Base-by-base conservation (phyloP, 129 eudicot species). In the Flaveria trinervia region DNA sequence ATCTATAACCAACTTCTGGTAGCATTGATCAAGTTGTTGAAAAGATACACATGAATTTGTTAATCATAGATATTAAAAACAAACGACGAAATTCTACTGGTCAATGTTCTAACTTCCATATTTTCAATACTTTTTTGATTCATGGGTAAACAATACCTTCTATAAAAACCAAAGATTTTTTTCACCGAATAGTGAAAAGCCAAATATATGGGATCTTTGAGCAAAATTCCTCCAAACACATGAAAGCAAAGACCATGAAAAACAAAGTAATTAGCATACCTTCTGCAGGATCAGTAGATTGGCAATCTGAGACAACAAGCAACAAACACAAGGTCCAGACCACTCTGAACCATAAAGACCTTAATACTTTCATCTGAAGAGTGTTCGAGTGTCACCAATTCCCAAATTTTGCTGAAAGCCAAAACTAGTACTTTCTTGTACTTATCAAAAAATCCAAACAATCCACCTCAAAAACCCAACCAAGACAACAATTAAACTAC, bases 251-350 rank as follows among this genome's bases (percentile, higher is more conserved):
- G 2, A 68, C 3, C 70, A 60, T 45, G 23, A 5, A 66, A 54
- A 52, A 23, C 15, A 76, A 16, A 72, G 20, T 10, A 23, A 59
- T 25, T 14, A 70, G 56, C 17, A 52, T 77, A 91, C 97, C 97
- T 92, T 92, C 97, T 1, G 54, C 36, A 41, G 92, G 95, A 70
- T 85, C 79, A 17, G 95, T 89, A 56, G 66, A 12, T 74, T 89
- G 88, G 72, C 85, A 9, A 18, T 85, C 76, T 5, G 82, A 83
- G 68, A 76, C 75, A 28, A 77, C 75, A 65, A 85, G 79, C 86
- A 89, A 28, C 77, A 82, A 76, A 84, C 70, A 65, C 73, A 76
- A 67, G 25, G 78, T 36, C 75, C 85, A 84, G 52, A 64, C 48
- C 59, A 44, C 79, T 41, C 70, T 72, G 71, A 76, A 52, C 75